Evolutionary conservation across 2,329 filamentous ascomycete species (phyloP).

Genomic region (Pseudovirgaria hyperparasitica): DNA sequence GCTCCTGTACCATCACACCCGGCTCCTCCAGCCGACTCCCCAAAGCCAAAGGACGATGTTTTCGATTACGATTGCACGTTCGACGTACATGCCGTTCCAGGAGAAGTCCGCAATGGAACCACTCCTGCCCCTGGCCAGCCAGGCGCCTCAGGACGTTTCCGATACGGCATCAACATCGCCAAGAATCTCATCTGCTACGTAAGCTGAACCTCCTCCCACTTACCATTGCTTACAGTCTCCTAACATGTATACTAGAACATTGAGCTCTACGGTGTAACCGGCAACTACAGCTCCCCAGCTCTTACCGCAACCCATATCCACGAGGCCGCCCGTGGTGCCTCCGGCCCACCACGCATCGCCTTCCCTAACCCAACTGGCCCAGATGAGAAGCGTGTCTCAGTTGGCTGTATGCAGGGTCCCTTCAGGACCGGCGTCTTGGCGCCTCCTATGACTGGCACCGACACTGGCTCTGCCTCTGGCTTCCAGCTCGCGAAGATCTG

Average conservation of each 20-base stretch:
- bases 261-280: conserved; percentile 35
- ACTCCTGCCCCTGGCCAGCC: conserved; percentile 28
- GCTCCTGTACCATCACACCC: too few species aligned
- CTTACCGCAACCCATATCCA: conserved; percentile 44
- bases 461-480: conserved; percentile 32
- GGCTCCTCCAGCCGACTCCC: too few species aligned
- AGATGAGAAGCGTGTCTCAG: conserved; percentile 22
- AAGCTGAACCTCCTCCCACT: conserved; percentile 2
- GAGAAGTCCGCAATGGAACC: conserved; percentile 36
- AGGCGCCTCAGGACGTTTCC: conserved; percentile 36
- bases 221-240: background rate
- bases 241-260: conserved; percentile 28
- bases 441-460: conserved; percentile 31
- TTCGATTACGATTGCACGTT: conserved; percentile 38
- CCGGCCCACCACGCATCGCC: conserved; percentile 39
- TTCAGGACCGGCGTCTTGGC: conserved; percentile 24
- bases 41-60: conserved; percentile 12
- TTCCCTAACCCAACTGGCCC: conserved; percentile 37
- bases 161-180: conserved; percentile 39
- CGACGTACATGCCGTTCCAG: conserved; percentile 34
- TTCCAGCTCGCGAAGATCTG: conserved; percentile 41
- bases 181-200: conserved; percentile 32
- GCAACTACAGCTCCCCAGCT: conserved; percentile 38
- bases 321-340: conserved; percentile 31
- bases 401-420: conserved; percentile 13